Conservation (phyloP, 345 rosid genomes). For the Physaria fendleri region DNA sequence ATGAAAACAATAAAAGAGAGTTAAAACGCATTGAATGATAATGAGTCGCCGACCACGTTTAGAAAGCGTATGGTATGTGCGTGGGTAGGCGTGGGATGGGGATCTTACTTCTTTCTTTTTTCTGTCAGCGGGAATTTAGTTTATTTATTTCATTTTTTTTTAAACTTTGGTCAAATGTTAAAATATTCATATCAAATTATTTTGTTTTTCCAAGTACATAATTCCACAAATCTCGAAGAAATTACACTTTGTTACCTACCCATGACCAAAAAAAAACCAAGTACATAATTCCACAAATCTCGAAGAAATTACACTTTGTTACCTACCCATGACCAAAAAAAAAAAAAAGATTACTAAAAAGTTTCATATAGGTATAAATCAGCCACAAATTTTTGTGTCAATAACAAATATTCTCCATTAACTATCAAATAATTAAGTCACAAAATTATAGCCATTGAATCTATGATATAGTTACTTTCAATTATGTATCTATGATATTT, state of each 20-base stretch:
- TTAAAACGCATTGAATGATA: constrained; percentile 26
- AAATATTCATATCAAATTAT: constrained; percentile 9
- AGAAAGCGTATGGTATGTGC: constrained; percentile 3
- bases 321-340: too few species aligned
- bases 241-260: background rate
- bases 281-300: background rate
- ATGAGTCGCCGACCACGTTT: constrained; percentile 28
- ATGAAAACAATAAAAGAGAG: background rate
- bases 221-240: background rate
- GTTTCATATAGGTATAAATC: too few species aligned
- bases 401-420: too few species aligned
- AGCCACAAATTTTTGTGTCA: too few species aligned
- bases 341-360: too few species aligned
- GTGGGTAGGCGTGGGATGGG: constrained; percentile 23
- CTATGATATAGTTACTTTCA: too few species aligned
- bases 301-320: background rate
- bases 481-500: too few species aligned
- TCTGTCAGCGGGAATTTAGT: too few species aligned
- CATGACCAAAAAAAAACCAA: too few species aligned
- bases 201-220: background rate
- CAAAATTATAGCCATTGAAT: too few species aligned
- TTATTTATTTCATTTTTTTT: background rate
- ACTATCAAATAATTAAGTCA: too few species aligned
- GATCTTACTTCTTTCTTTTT: constrained; percentile 15
- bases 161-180: constrained; percentile 18